phyloP scores from a whole-genome alignment of 352 stramenopile genomes.

The Phytophthora foliorum region DNA sequence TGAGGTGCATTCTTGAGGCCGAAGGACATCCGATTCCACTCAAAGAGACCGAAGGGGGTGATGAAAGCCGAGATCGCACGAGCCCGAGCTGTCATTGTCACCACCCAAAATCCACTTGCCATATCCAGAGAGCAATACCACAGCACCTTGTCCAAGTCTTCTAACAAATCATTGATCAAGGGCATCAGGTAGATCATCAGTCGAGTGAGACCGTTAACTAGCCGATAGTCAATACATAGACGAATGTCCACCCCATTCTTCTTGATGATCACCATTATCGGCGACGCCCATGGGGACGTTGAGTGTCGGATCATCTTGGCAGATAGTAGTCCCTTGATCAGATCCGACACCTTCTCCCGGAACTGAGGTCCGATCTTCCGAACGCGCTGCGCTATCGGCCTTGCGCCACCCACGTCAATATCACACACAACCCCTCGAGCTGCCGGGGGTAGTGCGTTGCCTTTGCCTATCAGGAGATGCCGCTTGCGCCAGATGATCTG shows the following conservation, averaged over 20 bases:
- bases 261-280: not conserved
- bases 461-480: conserved; percentile 39
- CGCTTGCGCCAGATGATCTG: conserved; percentile 26
- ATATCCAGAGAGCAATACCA: conserved; percentile 35
- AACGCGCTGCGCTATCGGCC: conserved; percentile 8
- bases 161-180: conserved; percentile 29
- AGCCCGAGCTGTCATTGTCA: conserved; percentile 12
- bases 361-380: not conserved
- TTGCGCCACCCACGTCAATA: not conserved
- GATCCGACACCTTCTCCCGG: not conserved
- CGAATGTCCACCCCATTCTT: not conserved
- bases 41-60: too few relatives aligned
- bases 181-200: not conserved
- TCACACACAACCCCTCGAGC: conserved; percentile 38
- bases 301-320: too few relatives aligned
- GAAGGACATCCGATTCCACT: too few relatives aligned
- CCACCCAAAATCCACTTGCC: conserved; percentile 27
- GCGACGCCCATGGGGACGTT: too few relatives aligned
- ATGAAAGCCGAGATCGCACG: conserved; percentile 26
- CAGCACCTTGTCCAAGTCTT: too few relatives aligned
- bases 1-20: too few relatives aligned
- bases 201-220: not conserved
- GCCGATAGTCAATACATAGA: not conserved
- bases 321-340: not conserved
- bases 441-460: conserved; percentile 24